Percentiles rank a stretch among this genome's conserved stretches.
Evolutionary conservation across 768 basidiomycete genomes (phyloP).

Genomic region (Tylopilus vinaceipallidus): DNA sequence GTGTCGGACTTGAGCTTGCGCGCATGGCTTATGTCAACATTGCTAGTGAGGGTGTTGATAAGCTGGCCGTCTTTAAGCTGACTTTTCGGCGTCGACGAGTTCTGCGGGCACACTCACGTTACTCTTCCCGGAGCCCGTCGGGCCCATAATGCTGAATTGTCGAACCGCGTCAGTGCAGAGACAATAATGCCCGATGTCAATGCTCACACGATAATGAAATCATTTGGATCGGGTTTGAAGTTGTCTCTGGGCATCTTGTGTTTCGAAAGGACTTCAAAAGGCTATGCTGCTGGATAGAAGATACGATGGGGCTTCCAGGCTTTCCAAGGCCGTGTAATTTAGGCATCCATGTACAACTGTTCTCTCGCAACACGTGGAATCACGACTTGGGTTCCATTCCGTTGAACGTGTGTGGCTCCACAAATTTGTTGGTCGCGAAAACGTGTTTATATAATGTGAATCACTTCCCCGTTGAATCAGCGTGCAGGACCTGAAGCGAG

Average conservation of each 20-base stretch:
- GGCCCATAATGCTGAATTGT: conserved; percentile 21
- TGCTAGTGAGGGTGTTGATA: conserved; percentile 12
- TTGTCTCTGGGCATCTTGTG: too few species aligned
- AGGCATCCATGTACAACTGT: too few species aligned
- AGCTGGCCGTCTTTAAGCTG: conserved; percentile 1
- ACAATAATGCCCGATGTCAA: background rate
- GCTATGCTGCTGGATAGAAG: too few species aligned
- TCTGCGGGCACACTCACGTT: conserved; percentile 9
- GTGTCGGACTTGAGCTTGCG: conserved; percentile 12
- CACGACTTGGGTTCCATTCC: too few species aligned
- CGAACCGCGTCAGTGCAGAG: background rate
- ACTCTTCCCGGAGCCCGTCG: conserved; percentile 23
- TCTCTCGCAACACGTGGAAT: too few species aligned
- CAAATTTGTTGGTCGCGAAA: too few species aligned
- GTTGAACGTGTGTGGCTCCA: too few species aligned
- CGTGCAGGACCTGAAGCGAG: too few species aligned
- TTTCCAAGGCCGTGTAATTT: too few species aligned
- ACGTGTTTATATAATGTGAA: too few species aligned
- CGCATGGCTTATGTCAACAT: background rate
- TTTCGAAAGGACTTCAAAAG: background rate
- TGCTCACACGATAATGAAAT: conserved; percentile 15
- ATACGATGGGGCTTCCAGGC: too few species aligned
- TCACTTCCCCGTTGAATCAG: too few species aligned
- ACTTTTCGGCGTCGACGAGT: background rate
- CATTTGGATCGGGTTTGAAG: conserved; percentile 8